phyloP scores from a whole-genome alignment of 306 rosid species.

The Alnus glutinosa region DNA sequence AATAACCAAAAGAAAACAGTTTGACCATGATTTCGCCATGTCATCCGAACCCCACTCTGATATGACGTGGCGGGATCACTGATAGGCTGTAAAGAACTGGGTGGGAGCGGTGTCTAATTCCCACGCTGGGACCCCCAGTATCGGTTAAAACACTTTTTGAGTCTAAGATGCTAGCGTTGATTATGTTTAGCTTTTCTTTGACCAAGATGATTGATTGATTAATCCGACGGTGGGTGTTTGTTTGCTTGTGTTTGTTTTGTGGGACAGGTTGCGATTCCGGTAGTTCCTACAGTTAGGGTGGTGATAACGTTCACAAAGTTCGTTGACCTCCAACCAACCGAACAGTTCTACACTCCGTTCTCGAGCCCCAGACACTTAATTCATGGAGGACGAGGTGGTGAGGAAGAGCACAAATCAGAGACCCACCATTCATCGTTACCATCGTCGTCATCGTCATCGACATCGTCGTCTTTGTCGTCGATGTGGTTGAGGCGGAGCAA shows the following conservation, averaged over 20 bases:
- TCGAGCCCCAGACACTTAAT: slow-evolving; percentile 74
- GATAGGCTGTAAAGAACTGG: not conserved
- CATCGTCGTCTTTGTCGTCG: slow-evolving; percentile 41
- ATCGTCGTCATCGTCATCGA: slow-evolving; percentile 17
- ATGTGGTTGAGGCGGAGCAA: slow-evolving; percentile 61
- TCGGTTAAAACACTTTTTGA: not conserved
- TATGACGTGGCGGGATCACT: not conserved
- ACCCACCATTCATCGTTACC: slow-evolving; percentile 21
- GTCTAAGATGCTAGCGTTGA: not conserved
- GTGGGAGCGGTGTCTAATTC: not conserved
- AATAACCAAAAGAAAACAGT: not conserved
- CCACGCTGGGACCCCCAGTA: not conserved
- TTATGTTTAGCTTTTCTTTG: not conserved
- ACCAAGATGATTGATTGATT: slow-evolving; percentile 1
- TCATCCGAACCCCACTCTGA: not conserved
- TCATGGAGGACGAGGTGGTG: slow-evolving; percentile 36
- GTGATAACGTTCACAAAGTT: slow-evolving; percentile 96
- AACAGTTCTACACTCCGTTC: slow-evolving; percentile 80
- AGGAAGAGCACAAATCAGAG: slow-evolving; percentile 37
- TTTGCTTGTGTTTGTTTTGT: slow-evolving; percentile 23
- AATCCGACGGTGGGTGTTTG: slow-evolving; percentile 11
- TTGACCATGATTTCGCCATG: slow-evolving; percentile 19
- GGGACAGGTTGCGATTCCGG: slow-evolving; percentile 88
- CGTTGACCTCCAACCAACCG: slow-evolving; percentile 71
- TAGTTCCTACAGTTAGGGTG: slow-evolving; percentile 94